Evolutionary conservation across 495 filamentous ascomycete species (phyloP).

Genomic region (Penicillium argentinense): DNA sequence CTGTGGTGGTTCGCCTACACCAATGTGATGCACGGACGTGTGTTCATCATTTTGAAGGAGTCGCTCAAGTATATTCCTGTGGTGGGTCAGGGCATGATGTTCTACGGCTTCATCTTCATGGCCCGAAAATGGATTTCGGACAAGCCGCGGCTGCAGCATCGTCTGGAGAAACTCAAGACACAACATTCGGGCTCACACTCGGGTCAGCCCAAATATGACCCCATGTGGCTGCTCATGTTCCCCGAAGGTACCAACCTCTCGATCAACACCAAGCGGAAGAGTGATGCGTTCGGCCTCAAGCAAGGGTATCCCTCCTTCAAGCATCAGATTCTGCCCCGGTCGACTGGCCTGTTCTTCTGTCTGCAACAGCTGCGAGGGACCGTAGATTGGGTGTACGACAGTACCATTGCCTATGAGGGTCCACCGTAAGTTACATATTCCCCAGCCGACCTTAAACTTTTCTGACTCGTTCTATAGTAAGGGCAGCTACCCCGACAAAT

Average conservation of each 20-base stretch:
- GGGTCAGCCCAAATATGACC: constrained; percentile 50
- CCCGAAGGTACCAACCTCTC: constrained; percentile 69
- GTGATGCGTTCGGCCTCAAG: constrained; percentile 57
- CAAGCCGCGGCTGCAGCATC: constrained; percentile 58
- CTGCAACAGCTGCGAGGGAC: constrained; percentile 59
- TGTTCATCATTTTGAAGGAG: constrained; percentile 72
- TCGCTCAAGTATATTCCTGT: constrained; percentile 64
- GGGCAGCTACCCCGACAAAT: constrained; percentile 62
- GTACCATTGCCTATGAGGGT: constrained; percentile 68
- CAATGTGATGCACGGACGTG: constrained; percentile 62
- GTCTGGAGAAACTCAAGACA: constrained; percentile 58
- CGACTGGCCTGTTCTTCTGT: constrained; percentile 64
- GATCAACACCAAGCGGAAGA: constrained; percentile 55
- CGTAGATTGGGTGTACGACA: constrained; percentile 68
- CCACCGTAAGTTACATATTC: constrained; percentile 53
- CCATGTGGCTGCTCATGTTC: constrained; percentile 72
- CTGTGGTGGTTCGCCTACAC: constrained; percentile 71
- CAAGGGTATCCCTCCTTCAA: constrained; percentile 49
- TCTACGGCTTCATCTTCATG: constrained; percentile 71
- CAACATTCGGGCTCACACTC: constrained; percentile 51
- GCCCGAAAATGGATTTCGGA: constrained; percentile 66
- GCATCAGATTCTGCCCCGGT: constrained; percentile 61
- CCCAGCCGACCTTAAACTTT: not conserved
- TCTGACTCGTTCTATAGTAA: constrained; percentile 37
- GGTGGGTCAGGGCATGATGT: constrained; percentile 65